Evolutionary conservation across 2,329 filamentous ascomycete species (phyloP).

Genomic region (Ophidiomyces ophidiicola): DNA sequence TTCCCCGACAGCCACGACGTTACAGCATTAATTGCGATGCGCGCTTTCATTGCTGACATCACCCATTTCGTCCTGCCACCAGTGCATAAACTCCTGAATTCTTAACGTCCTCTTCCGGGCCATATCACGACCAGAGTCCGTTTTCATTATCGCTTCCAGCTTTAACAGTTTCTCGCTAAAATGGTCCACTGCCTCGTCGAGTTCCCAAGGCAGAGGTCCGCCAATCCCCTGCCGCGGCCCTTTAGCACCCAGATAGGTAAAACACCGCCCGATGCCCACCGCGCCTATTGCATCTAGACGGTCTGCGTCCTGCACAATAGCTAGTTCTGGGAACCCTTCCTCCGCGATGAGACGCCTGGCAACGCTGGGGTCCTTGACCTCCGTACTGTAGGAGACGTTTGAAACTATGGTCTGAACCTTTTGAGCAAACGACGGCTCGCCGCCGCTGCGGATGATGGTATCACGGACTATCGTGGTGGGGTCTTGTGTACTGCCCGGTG

Average conservation of each 20-base stretch:
- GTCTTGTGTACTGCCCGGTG: conserved; percentile 22
- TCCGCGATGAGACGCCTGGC: conserved; percentile 49
- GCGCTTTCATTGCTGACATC: background rate
- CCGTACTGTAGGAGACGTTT: conserved; percentile 65
- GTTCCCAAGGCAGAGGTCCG: conserved; percentile 26
- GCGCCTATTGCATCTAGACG: conserved; percentile 82
- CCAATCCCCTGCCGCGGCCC: background rate
- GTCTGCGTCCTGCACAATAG: conserved; percentile 84
- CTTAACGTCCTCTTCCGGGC: conserved; percentile 40
- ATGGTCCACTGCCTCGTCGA: conserved; percentile 59
- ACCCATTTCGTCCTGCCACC: conserved; percentile 43
- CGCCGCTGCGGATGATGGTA: conserved; percentile 15
- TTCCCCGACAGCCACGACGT: too few relatives aligned
- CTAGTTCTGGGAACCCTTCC: conserved; percentile 55
- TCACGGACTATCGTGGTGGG: conserved; percentile 23
- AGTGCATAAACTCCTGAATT: conserved; percentile 38
- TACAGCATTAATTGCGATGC: too few relatives aligned
- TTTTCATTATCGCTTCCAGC: conserved; percentile 55
- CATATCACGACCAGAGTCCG: conserved; percentile 39
- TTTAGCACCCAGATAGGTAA: conserved; percentile 62
- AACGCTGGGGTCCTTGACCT: conserved; percentile 51
- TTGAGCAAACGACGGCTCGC: conserved; percentile 3
- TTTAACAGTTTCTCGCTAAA: conserved; percentile 63
- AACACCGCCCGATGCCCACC: conserved; percentile 67
- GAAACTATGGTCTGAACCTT: conserved; percentile 59